Evolutionary conservation across 441 rosid species (phyloP).

Genomic region (Croton laevigatus): DNA sequence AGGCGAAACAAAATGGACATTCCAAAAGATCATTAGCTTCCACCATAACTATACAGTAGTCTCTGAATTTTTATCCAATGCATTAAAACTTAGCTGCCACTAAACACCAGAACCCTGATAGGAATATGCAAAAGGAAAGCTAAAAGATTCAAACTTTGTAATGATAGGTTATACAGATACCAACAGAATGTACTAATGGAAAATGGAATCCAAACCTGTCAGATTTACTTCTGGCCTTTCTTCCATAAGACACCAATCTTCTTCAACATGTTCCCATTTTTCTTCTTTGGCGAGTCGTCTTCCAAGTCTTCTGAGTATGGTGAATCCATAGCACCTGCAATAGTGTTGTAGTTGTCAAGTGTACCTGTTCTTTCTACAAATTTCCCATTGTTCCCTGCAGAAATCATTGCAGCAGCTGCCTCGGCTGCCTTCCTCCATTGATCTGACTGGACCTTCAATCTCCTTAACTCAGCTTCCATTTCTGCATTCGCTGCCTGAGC

Average conservation of each 20-base stretch:
- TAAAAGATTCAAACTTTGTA: not conserved
- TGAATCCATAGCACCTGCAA: slow-evolving; percentile 44
- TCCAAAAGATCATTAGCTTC: slow-evolving; percentile 7
- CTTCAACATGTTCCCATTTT: slow-evolving; percentile 81
- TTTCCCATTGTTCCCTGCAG: slow-evolving; percentile 74
- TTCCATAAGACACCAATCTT: slow-evolving; percentile 87
- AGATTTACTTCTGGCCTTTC: slow-evolving; percentile 66
- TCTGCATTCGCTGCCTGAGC: slow-evolving; percentile 68
- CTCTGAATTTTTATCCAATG: not conserved
- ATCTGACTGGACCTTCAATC: slow-evolving; percentile 87
- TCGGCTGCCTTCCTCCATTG: slow-evolving; percentile 99
- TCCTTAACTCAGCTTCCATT: slow-evolving; percentile 81
- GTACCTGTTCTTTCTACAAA: slow-evolving; percentile 56
- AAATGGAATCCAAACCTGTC: slow-evolving; percentile 15
- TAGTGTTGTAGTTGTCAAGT: slow-evolving; percentile 45
- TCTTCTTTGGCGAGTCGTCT: slow-evolving; percentile 89
- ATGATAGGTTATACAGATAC: not conserved
- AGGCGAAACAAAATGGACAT: slow-evolving; percentile 10
- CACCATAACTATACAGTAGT: slow-evolving; percentile 19
- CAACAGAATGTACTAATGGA: not conserved
- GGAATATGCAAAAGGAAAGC: not conserved
- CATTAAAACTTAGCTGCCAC: not conserved
- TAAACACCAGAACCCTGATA: slow-evolving; percentile 11
- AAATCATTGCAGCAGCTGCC: slow-evolving; percentile 85
- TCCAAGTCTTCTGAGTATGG: slow-evolving; percentile 70